phyloP scores from a whole-genome alignment of 768 basidiomycete genomes.

The Strobilomyces confusus region DNA sequence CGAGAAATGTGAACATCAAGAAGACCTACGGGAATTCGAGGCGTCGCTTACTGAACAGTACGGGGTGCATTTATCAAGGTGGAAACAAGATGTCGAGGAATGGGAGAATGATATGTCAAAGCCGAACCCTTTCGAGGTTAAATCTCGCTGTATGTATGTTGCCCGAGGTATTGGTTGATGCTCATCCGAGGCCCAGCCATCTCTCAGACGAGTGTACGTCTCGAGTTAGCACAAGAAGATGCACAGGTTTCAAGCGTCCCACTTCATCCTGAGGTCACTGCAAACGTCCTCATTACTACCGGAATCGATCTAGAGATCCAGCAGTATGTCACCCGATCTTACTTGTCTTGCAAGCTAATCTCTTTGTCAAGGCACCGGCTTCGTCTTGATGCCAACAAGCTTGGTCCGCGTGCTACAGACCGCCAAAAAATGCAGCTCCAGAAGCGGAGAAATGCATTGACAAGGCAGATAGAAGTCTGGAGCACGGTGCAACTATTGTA shows the following conservation, averaged over 20 bases:
- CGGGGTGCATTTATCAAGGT: neutral
- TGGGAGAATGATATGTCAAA: slow-evolving; percentile 7
- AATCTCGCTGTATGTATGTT: neutral
- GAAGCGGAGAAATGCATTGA: neutral
- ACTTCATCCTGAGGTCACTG: neutral
- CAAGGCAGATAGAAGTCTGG: neutral
- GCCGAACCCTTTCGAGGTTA: slow-evolving; percentile 11
- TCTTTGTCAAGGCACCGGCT: neutral
- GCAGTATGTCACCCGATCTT: neutral
- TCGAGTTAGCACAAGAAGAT: neutral
- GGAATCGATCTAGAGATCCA: neutral
- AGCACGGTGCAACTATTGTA: neutral
- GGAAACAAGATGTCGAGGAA: neutral
- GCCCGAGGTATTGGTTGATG: neutral
- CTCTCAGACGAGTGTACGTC: neutral
- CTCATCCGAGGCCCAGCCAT: neutral
- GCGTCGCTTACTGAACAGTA: neutral
- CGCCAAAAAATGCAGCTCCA: slow-evolving; percentile 13
- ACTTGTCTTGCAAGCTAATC: neutral
- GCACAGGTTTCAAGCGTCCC: no score
- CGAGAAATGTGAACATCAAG: slow-evolving; percentile 2
- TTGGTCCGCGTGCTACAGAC: slow-evolving; percentile 20
- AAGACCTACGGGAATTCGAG: slow-evolving; percentile 3
- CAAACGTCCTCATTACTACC: neutral
- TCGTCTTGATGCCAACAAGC: neutral